Conservation (phyloP, 225 moss, liverwort and hornwort species). For the Bryoerythrophyllum caledonicum region DNA sequence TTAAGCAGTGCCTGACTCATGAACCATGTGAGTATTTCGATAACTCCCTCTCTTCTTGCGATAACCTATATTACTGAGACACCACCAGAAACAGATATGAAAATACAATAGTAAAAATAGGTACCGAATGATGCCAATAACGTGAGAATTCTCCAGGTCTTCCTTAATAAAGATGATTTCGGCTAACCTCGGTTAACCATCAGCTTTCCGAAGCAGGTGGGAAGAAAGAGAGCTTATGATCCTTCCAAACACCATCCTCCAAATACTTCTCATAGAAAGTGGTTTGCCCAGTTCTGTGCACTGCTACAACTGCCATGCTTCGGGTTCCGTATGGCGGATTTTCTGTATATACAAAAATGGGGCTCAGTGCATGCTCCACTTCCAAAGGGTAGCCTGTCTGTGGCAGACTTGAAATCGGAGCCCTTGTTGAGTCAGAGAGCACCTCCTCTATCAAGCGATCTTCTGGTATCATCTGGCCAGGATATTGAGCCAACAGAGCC, state of each 20-base stretch:
- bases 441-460: constrained; percentile 58
- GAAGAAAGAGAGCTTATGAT: constrained; percentile 51
- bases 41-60: not conserved
- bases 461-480: constrained; percentile 41
- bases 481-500: constrained; percentile 48
- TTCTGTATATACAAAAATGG: constrained; percentile 58
- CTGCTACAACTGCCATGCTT: constrained; percentile 76
- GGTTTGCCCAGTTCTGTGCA: constrained; percentile 54
- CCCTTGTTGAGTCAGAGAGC: constrained; percentile 48
- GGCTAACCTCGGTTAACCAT: not conserved
- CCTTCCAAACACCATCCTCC: constrained; percentile 74
- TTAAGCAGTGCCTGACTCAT: not conserved
- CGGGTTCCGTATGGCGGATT: constrained; percentile 63
- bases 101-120: not conserved
- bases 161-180: not conserved
- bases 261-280: constrained; percentile 74
- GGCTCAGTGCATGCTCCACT: constrained; percentile 41
- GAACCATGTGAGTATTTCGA: not conserved
- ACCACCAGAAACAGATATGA: not conserved
- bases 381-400: constrained; percentile 51
- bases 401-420: constrained; percentile 36
- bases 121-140: not conserved
- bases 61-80: not conserved
- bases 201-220: constrained; percentile 3
- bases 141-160: constrained; percentile 5